These are phyloP conservation scores for Pestalotiopsis sp. DNA, from an alignment of 2,329 filamentous ascomycete species.

Conservation along the genomic window DNA sequence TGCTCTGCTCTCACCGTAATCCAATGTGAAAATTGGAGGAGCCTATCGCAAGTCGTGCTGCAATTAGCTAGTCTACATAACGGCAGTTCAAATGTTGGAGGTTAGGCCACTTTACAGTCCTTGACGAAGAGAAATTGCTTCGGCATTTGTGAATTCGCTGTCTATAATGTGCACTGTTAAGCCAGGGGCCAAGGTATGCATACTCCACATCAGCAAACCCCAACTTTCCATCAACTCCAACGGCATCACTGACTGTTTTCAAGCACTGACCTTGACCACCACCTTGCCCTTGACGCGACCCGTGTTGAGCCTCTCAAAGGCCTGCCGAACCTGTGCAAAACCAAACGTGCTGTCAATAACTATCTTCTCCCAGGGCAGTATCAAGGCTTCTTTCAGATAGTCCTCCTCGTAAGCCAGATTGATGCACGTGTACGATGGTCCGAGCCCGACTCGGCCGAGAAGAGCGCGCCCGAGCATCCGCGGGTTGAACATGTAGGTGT, in stretches of 20 bases:
- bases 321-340: background rate
- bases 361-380: slow-evolving; percentile 1
- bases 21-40: background rate
- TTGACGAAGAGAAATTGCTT: background rate
- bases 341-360: slow-evolving; percentile 15
- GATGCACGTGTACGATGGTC: slow-evolving; percentile 12
- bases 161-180: background rate
- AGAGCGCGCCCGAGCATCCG: background rate
- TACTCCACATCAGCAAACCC: background rate
- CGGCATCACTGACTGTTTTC: background rate
- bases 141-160: background rate
- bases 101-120: background rate
- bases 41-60: background rate
- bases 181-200: background rate
- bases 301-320: background rate
- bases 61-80: background rate
- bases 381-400: background rate
- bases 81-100: background rate
- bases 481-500: background rate
- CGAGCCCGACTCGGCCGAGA: slow-evolving; percentile 4
- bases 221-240: background rate
- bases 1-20: background rate
- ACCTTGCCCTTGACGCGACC: background rate
- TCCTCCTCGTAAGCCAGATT: background rate
- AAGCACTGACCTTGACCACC: background rate